Percentiles rank a stretch among this genome's conserved stretches.
These are phyloP conservation scores for Curvularia spicifera DNA, from an alignment of 2,329 filamentous ascomycete species.

Conservation along the genomic window DNA sequence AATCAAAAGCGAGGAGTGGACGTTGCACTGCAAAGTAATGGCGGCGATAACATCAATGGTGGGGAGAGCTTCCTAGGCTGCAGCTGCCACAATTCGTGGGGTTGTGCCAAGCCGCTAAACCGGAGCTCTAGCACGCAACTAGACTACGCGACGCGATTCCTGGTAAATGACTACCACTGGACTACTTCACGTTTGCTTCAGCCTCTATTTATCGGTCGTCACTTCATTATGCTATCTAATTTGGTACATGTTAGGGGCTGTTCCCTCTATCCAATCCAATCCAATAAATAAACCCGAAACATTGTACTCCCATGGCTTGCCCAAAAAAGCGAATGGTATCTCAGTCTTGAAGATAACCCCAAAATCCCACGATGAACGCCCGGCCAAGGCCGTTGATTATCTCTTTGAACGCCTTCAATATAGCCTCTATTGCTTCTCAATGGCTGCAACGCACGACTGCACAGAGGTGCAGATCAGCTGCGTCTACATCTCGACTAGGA, in stretches of 20 bases:
- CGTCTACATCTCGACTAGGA: slow-evolving; percentile 46
- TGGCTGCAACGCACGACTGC: slow-evolving; percentile 5
- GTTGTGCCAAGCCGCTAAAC: slow-evolving; percentile 15
- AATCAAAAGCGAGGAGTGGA: not conserved
- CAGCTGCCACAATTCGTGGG: slow-evolving; percentile 20
- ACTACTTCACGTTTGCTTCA: not conserved
- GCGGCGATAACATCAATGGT: slow-evolving; percentile 12
- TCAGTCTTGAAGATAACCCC: slow-evolving; percentile 15
- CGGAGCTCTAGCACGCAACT: slow-evolving; percentile 5
- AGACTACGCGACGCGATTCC: slow-evolving; percentile 13
- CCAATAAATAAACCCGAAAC: not conserved
- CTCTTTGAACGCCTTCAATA: slow-evolving; percentile 9
- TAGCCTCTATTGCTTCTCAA: slow-evolving; percentile 17
- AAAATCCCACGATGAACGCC: slow-evolving; percentile 20
- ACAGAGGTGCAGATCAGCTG: slow-evolving; percentile 8
- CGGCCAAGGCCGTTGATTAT: slow-evolving; percentile 7
- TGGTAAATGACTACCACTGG: not conserved
- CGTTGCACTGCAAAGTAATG: slow-evolving; percentile 8
- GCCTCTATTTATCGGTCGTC: not conserved
- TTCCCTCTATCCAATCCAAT: not conserved
- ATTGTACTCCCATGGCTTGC: slow-evolving; percentile 12
- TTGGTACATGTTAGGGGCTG: not conserved
- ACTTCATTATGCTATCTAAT: not conserved
- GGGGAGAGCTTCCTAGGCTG: slow-evolving; percentile 23
- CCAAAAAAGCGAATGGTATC: slow-evolving; percentile 24